Evolutionary conservation across 2,329 filamentous ascomycete genomes (phyloP).

Genomic region (Fusarium cicatricum): DNA sequence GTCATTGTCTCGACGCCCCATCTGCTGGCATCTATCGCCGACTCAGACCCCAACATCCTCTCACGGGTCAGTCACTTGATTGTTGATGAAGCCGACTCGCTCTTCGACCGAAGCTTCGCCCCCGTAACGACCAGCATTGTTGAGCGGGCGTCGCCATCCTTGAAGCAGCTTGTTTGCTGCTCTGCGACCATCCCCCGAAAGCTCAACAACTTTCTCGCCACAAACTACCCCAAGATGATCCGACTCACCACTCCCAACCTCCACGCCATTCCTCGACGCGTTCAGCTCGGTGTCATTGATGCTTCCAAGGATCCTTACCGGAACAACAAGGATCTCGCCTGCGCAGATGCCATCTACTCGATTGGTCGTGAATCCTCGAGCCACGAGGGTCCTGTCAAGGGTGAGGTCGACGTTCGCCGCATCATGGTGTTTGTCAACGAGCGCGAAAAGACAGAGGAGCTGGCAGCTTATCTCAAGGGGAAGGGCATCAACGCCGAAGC

Average conservation of each 20-base stretch:
- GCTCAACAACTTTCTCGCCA: slow-evolving; percentile 84
- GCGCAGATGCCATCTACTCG: slow-evolving; percentile 92
- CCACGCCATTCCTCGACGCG: slow-evolving; percentile 92
- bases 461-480: slow-evolving; percentile 78
- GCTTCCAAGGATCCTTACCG: slow-evolving; percentile 91
- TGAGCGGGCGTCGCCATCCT: slow-evolving; percentile 79
- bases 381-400: slow-evolving; percentile 64
- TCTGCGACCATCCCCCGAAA: slow-evolving; percentile 94
- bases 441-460: slow-evolving; percentile 83
- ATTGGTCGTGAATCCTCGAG: slow-evolving; percentile 79
- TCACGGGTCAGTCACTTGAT: slow-evolving; percentile 90
- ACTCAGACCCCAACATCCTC: slow-evolving; percentile 89
- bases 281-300: slow-evolving; percentile 93
- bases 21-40: slow-evolving; percentile 84
- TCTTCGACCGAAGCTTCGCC: slow-evolving; percentile 92
- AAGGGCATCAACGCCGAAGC: slow-evolving; percentile 92
- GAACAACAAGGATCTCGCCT: slow-evolving; percentile 91
- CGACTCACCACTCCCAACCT: slow-evolving; percentile 95
- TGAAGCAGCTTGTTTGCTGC: slow-evolving; percentile 89
- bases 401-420: slow-evolving; percentile 74
- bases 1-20: slow-evolving; percentile 89
- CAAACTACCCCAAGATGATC: slow-evolving; percentile 81
- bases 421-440: slow-evolving; percentile 98
- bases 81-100: slow-evolving; percentile 94
- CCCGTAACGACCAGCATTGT: slow-evolving; percentile 84